Evolutionary conservation across 495 filamentous ascomycete species (phyloP).

Genomic region (Daldinia caldariorum): DNA sequence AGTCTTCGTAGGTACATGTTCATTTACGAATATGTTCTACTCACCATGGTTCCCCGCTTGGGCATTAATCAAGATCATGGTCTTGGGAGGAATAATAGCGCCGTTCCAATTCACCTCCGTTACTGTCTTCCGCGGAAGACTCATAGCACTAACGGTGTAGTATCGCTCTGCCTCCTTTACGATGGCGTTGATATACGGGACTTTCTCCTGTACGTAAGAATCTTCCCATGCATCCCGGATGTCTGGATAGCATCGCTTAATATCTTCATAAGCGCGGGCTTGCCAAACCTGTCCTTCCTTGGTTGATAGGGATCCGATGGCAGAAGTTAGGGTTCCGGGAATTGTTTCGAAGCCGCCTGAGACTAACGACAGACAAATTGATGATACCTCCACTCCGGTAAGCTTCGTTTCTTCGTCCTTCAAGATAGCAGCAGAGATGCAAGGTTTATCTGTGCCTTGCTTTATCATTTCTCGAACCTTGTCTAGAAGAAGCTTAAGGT

Average conservation of each 20-base stretch:
- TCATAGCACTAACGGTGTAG: conserved; percentile 66
- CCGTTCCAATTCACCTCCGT: conserved; percentile 65
- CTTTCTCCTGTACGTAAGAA: conserved; percentile 58
- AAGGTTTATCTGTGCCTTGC: conserved; percentile 62
- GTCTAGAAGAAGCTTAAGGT: conserved; percentile 58
- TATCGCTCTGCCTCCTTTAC: conserved; percentile 65
- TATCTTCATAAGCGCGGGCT: conserved; percentile 63
- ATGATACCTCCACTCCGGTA: conserved; percentile 59
- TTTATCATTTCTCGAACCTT: conserved; percentile 61
- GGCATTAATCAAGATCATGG: conserved; percentile 66
- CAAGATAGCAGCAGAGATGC: conserved; percentile 60
- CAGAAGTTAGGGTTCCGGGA: conserved; percentile 59
- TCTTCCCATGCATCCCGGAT: conserved; percentile 60
- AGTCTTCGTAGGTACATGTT: conserved; percentile 23
- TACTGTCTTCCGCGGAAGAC: conserved; percentile 61
- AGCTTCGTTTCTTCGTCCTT: conserved; percentile 63
- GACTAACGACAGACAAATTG: conserved; percentile 61
- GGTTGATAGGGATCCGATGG: conserved; percentile 60
- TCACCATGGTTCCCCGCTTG: conserved; percentile 68
- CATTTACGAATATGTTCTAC: conserved; percentile 1
- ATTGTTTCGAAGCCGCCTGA: conserved; percentile 65
- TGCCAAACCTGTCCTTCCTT: conserved; percentile 60
- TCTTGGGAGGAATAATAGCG: conserved; percentile 63
- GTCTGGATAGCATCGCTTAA: conserved; percentile 60
- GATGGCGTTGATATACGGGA: conserved; percentile 60